Percentiles rank a stretch among this genome's conserved stretches.
phyloP scores from a whole-genome alignment of 1,284 basidiomycete species.

The Coniferiporia sulphurascens region DNA sequence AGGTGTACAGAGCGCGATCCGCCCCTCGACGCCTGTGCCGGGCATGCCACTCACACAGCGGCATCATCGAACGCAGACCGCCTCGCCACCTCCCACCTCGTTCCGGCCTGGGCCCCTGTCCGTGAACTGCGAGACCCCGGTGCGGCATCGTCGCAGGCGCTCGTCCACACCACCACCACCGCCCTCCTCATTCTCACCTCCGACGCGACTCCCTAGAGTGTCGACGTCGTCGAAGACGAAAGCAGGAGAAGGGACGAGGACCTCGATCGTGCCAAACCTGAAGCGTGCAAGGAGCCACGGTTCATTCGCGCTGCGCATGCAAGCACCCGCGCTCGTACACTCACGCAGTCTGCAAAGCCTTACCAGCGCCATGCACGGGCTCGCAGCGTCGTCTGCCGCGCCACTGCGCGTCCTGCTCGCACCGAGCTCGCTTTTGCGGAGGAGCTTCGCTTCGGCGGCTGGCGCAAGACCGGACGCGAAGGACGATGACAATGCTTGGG shows the following conservation, averaged over 20 bases:
- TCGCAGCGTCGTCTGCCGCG: not conserved
- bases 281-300: not conserved
- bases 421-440: not conserved
- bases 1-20: constrained; percentile 9
- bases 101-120: constrained; percentile 5
- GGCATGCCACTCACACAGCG: constrained; percentile 8
- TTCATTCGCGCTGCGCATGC: not conserved
- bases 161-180: not conserved
- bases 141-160: not conserved
- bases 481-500: not conserved
- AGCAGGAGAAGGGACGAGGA: too few species aligned
- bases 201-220: not conserved
- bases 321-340: not conserved
- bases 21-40: constrained; percentile 12
- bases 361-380: not conserved
- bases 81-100: constrained; percentile 6
- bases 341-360: not conserved
- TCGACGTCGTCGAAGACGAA: too few species aligned
- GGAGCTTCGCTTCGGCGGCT: not conserved
- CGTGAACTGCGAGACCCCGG: not conserved
- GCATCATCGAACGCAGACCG: not conserved
- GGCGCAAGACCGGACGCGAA: too few species aligned
- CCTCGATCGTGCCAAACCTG: not conserved
- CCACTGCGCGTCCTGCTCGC: not conserved
- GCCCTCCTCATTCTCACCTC: not conserved